Base-by-base conservation (phyloP, 2,329 filamentous ascomycete genomes). In the Colletotrichum theobromicola region DNA sequence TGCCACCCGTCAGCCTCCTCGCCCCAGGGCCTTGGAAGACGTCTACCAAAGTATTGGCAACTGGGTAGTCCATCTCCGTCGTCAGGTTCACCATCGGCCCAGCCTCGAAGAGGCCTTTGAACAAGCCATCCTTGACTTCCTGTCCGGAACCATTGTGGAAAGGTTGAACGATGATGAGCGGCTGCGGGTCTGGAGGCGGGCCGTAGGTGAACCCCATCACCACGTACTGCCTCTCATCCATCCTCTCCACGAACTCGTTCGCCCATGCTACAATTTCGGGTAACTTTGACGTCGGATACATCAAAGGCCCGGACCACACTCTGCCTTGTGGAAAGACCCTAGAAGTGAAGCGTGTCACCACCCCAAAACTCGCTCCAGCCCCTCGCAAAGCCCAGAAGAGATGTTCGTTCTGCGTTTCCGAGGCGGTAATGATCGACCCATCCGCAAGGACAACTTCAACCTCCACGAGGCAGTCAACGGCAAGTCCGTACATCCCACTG, bases 401-500 rank as follows among this genome's bases (percentile, higher is more conserved):
- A 67, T 85, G 83, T 1, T 77, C 3, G 53, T 91, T 85, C 76
- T 89, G 83, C 0, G 79, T 78, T 15, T 83, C 80, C 2, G 86
- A 88, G 80, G 83, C 83, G 0, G 76, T 81, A 5, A 86, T 79
- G 4, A 85, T 75, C 12, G 77, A 76, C 1, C 84, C 85, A 35
- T 83, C 78, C 12, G 85, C 83, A 4, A 85, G 81, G 2, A 88
- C 84, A 5, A 88, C 80, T 50, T 84, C 79, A 4, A 80, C 82
- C 0, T 82, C 82, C 7, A 86, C 21, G 5, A 89, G 79, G 21
- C 82, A 81, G 74, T 89, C 87, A 12, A 86, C 80, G 5, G 83
- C 78, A 10, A 93, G 83, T 0, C 92, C 92, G 67, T 90, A 83
- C 35, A 84, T 82, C 1, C 89, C 88, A 30, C 85, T 88, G 18